These are phyloP conservation scores for Huntiella omanensis DNA, from an alignment of 2,329 filamentous ascomycete genomes.

Conservation along the genomic window DNA sequence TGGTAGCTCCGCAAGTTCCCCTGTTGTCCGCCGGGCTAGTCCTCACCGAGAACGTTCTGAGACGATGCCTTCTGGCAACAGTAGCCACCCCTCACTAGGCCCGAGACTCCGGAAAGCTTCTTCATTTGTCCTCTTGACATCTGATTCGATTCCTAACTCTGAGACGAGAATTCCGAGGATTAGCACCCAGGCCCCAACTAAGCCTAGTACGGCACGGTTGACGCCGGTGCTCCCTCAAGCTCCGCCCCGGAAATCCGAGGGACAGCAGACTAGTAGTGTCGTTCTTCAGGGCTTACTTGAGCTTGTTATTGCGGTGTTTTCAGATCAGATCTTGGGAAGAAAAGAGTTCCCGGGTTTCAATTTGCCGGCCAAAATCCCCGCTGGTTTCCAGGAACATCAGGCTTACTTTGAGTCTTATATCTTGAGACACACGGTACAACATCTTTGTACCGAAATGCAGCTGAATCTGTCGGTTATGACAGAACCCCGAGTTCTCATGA, in stretches of 20 bases:
- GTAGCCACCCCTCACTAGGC: neutral
- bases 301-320: slow-evolving; percentile 60
- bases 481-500: slow-evolving; percentile 71
- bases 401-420: slow-evolving; percentile 90
- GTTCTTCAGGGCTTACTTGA: slow-evolving; percentile 62
- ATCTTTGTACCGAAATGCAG: slow-evolving; percentile 51
- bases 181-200: neutral
- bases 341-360: slow-evolving; percentile 86
- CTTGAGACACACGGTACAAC: slow-evolving; percentile 53
- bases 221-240: slow-evolving; percentile 37
- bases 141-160: slow-evolving; percentile 38
- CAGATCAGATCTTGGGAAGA: slow-evolving; percentile 65
- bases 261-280: slow-evolving; percentile 41
- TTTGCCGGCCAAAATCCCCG: slow-evolving; percentile 71
- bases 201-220: slow-evolving; percentile 41
- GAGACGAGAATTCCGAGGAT: neutral
- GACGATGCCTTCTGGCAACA: slow-evolving; percentile 21
- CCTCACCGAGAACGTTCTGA: slow-evolving; percentile 31
- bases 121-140: slow-evolving; percentile 75
- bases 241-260: slow-evolving; percentile 21
- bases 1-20: slow-evolving; percentile 38
- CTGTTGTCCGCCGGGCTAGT: slow-evolving; percentile 40
- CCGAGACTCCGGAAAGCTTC: slow-evolving; percentile 60
- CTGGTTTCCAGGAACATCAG: slow-evolving; percentile 85
- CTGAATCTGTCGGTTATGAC: slow-evolving; percentile 52